Base-by-base conservation (phyloP, 805 yeast genomes). In the Candida easanensis region DNA sequence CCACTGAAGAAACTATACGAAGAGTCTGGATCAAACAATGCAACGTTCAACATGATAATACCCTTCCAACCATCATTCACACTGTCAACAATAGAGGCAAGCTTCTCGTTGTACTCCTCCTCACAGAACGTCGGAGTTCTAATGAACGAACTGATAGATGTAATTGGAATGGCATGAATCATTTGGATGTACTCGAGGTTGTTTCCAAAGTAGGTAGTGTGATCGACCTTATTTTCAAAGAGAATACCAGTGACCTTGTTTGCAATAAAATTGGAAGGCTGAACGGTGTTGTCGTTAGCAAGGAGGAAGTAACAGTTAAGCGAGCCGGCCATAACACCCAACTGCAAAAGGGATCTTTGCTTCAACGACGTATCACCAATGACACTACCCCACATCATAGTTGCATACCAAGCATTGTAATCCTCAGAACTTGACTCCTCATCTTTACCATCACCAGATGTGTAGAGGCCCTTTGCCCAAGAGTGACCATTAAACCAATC, bases 401-500 rank as follows among this genome's bases (percentile, higher is more conserved):
- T 68, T 2, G 83, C 88, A 57, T 81, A 82, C 3, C 78, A 73
- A 41, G 83, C 80, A 56, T 84, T 84, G 49, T 82, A 82, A 60
- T 84, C 90, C 58, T 84, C 90, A 11, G 86, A 79, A 17, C 80
- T 74, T 0, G 86, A 79, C 61, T 84, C 90, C 60, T 84, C 80
- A 60, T 84, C 86, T 52, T 81, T 81, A 22, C 91, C 90, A 61
- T 84, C 90, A 7, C 85, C 86, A 48, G 81, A 72, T 26, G 77
- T 73, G 53, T 77, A 80, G 16, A 84, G 68, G 3, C 91, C 90
- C 56, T 80, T 81, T 1, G 90, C 91, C 78, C 84, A 83, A 0
- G 89, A 82, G 58, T 84, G 90, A 1, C 91, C 91, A 54, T 76
- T 76, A 57, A 66, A 84, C 87, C 87, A 84, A 57, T 82, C 88